phyloP scores from a whole-genome alignment of 768 basidiomycete species.

The Saitozyma sp. region DNA sequence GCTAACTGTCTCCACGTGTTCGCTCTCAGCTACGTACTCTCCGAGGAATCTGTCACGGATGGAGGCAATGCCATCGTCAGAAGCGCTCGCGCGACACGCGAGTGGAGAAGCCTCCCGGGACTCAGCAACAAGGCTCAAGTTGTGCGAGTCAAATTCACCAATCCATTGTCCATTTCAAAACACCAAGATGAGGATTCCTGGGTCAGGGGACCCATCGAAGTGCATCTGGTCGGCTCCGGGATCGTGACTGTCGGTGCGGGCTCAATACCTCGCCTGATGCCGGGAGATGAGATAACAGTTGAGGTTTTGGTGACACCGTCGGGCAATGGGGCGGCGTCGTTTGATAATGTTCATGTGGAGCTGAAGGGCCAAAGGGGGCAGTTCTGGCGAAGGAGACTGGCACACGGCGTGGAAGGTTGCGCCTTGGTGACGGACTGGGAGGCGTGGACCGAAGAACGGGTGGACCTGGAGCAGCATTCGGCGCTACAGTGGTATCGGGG shows the following conservation, averaged over 20 bases:
- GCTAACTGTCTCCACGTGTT: too few species aligned
- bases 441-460: conserved; percentile 4
- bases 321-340: neutral
- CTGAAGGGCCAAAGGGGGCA: too few species aligned
- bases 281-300: conserved; percentile 7
- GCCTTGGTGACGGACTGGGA: neutral
- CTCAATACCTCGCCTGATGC: conserved; percentile 2
- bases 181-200: conserved; percentile 1
- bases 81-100: conserved; percentile 1
- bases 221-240: neutral
- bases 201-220: neutral
- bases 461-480: conserved; percentile 4
- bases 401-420: neutral
- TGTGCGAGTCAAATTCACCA: conserved; percentile 1
- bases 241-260: neutral
- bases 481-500: conserved; percentile 2
- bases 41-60: too few species aligned
- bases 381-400: too few species aligned
- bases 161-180: neutral
- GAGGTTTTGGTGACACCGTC: conserved; percentile 7
- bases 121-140: conserved; percentile 6
- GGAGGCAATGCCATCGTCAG: too few species aligned
- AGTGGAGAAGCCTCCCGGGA: neutral
- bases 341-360: too few species aligned
- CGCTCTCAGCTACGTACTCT: too few species aligned